phyloP scores from a whole-genome alignment of 75 land plant species.

The Sequoiadendron giganteum region DNA sequence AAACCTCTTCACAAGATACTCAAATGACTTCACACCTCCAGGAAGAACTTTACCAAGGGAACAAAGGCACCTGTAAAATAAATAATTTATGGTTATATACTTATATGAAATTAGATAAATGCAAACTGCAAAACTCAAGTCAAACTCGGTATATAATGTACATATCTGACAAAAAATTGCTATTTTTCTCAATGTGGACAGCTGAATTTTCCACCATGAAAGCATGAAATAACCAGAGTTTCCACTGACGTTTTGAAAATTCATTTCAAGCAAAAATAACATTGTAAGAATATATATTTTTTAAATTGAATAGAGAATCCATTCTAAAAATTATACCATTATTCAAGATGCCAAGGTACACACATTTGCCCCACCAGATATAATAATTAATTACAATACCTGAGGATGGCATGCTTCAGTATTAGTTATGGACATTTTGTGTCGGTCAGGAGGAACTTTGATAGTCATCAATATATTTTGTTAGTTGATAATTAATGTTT shows the following conservation, averaged over 20 bases:
- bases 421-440: no score
- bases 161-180: not conserved
- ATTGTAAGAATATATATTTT: not conserved
- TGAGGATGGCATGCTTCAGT: not conserved
- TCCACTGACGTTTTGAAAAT: not conserved
- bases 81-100: not conserved
- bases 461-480: no score
- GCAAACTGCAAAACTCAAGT: not conserved
- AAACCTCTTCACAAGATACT: conserved; percentile 74
- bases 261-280: not conserved
- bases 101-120: not conserved
- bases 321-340: not conserved
- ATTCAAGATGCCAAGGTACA: not conserved
- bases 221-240: not conserved
- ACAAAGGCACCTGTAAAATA: conserved; percentile 78
- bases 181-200: not conserved
- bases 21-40: conserved; percentile 61
- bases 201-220: not conserved
- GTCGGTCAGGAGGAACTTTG: no score
- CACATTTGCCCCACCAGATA: not conserved
- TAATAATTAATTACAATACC: not conserved
- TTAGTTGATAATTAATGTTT: not conserved
- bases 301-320: not conserved
- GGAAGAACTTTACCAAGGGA: conserved; percentile 71
- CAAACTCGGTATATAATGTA: not conserved